Conservation (phyloP, 352 stramenopile species). For the Phytophthora foliorum region DNA sequence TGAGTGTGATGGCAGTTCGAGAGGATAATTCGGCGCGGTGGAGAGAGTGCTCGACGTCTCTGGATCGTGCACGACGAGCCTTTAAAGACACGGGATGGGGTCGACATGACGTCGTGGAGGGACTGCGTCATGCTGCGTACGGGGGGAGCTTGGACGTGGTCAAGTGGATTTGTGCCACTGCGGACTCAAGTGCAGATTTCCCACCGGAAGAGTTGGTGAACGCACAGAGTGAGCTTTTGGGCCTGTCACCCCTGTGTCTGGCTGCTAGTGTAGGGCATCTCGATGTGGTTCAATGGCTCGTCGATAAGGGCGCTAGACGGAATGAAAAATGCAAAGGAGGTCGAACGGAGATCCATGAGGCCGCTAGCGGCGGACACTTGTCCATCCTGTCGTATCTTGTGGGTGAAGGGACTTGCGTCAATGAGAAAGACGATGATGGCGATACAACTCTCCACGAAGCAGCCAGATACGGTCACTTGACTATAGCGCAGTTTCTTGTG, state of each 20-base stretch:
- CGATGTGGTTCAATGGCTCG: constrained; percentile 2
- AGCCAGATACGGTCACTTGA: not conserved
- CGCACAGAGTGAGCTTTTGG: not conserved
- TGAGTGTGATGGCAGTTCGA: not conserved
- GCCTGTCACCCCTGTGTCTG: not conserved
- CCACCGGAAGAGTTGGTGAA: not conserved
- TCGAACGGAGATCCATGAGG: not conserved
- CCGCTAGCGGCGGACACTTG: not conserved
- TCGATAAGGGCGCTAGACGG: not conserved
- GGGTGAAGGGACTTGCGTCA: not conserved
- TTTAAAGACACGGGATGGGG: not conserved
- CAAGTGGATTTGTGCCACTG: not conserved
- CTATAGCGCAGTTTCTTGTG: constrained; percentile 1
- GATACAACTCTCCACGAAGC: constrained; percentile 6
- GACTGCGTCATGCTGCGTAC: not conserved
- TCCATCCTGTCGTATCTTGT: not conserved
- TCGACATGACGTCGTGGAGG: not conserved
- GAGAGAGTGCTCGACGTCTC: not conserved
- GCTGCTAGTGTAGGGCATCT: not conserved
- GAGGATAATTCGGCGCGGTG: not conserved
- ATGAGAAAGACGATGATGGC: not conserved
- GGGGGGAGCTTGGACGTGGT: not conserved
- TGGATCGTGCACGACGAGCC: not conserved
- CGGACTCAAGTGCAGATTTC: not conserved
- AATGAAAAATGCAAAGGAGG: not conserved